Evolutionary conservation across 2,329 filamentous ascomycete genomes (phyloP).

Genomic region (Pestalotiopsis sp.): DNA sequence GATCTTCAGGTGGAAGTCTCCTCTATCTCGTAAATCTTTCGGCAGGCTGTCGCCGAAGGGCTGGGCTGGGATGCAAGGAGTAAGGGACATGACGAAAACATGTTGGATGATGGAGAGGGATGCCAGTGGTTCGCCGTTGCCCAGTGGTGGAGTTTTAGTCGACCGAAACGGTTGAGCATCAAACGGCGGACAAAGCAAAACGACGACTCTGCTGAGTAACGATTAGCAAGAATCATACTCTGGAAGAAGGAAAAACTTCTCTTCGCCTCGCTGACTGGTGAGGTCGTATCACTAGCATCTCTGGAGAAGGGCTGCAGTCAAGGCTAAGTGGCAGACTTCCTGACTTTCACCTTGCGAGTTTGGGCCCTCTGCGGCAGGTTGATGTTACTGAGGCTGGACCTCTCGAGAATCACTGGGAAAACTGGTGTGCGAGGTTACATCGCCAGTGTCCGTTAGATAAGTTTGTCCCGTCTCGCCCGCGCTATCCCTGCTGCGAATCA

Average conservation of each 20-base stretch:
- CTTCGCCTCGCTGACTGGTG: neutral
- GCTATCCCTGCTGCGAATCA: slow-evolving; percentile 11
- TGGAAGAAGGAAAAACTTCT: neutral
- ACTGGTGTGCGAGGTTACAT: slow-evolving; percentile 7
- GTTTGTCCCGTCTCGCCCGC: slow-evolving; percentile 2
- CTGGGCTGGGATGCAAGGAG: neutral
- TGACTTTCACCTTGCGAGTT: neutral
- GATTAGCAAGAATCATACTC: neutral
- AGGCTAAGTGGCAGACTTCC: neutral
- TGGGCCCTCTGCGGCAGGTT: neutral
- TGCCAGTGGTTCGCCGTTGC: neutral
- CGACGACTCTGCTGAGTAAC: neutral
- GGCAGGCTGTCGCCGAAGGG: neutral
- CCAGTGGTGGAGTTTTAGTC: neutral
- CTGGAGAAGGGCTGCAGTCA: neutral
- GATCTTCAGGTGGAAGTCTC: neutral
- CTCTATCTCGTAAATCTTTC: neutral
- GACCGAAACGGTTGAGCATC: neutral
- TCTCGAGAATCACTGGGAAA: neutral
- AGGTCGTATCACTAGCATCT: neutral
- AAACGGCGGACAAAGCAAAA: neutral
- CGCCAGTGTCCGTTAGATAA: slow-evolving; percentile 10
- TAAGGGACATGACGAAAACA: neutral
- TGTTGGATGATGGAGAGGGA: neutral
- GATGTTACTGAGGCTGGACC: slow-evolving; percentile 4